Evolutionary conservation across 768 basidiomycete genomes (phyloP).

Genomic region (Pilatotrama ljubarskyi): DNA sequence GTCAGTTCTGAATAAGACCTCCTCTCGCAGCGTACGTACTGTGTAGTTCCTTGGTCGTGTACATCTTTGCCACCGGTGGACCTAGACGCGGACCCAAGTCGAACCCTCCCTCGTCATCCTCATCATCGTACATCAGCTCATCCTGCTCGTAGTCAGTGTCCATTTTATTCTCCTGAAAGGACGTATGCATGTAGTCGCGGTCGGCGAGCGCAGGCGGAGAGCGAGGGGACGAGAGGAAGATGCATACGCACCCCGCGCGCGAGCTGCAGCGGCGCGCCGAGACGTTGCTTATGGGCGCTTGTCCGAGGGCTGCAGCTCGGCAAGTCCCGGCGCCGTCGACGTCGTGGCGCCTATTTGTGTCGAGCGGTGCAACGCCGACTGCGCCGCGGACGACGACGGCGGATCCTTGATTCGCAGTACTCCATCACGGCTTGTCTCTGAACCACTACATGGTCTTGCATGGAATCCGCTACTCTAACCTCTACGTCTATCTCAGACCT

Average conservation of each 20-base stretch:
- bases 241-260: background rate
- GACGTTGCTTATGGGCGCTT: constrained; percentile 3
- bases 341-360: constrained; percentile 4
- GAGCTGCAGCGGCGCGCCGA: background rate
- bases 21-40: constrained; percentile 13
- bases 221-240: background rate
- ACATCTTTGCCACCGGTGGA: constrained; percentile 22
- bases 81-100: constrained; percentile 24
- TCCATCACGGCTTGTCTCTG: background rate
- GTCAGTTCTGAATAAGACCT: background rate
- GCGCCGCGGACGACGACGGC: constrained; percentile 8
- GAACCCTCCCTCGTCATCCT: constrained; percentile 21
- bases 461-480: constrained; percentile 13
- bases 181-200: too few species aligned
- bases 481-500: constrained; percentile 1
- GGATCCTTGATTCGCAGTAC: background rate
- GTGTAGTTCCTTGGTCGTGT: constrained; percentile 26
- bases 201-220: background rate
- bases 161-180: background rate
- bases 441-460: constrained; percentile 12
- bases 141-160: constrained; percentile 23
- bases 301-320: background rate
- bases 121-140: constrained; percentile 20
- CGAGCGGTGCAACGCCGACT: constrained; percentile 11
- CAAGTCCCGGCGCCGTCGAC: constrained; percentile 4